These are phyloP conservation scores for Giardia duodenalis DNA, from an alignment of 208 protist genomes.

Conservation along the genomic window DNA sequence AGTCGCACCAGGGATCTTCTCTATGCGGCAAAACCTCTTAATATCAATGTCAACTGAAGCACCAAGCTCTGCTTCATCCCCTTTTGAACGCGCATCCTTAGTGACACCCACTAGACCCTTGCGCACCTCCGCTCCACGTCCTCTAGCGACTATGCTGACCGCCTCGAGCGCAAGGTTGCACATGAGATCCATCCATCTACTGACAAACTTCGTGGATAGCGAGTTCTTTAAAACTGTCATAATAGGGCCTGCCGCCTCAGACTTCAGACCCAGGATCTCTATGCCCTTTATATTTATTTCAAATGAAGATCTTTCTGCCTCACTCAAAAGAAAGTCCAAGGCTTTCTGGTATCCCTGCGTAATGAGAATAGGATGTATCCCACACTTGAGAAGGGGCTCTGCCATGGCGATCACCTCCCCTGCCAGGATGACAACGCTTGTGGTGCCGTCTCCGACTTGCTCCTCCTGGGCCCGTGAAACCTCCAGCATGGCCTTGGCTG, in stretches of 20 bases:
- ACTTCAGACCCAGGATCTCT: too few species aligned
- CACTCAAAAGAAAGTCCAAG: constrained; percentile 74
- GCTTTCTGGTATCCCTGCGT: constrained; percentile 81
- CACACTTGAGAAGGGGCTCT: constrained; percentile 82
- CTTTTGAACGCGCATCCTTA: too few species aligned
- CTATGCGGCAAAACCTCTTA: constrained; percentile 55
- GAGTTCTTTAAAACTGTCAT: constrained; percentile 69
- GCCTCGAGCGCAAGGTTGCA: constrained; percentile 89
- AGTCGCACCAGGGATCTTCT: constrained; percentile 86
- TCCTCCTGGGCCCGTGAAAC: constrained; percentile 93
- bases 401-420: constrained; percentile 87
- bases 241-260: too few species aligned
- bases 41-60: constrained; percentile 89
- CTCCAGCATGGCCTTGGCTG: constrained; percentile 98
- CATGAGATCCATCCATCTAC: constrained; percentile 77
- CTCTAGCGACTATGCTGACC: constrained; percentile 72
- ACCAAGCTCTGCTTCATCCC: too few species aligned
- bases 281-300: constrained; percentile 71
- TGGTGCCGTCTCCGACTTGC: constrained; percentile 96
- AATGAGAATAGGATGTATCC: constrained; percentile 93
- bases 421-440: constrained; percentile 87
- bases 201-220: constrained; percentile 94
- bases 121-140: not conserved
- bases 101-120: too few species aligned
- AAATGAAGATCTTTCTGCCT: constrained; percentile 69